Percentiles rank a stretch among this genome's conserved stretches.
phyloP scores from a whole-genome alignment of 2,329 filamentous ascomycete species.

The Diaporthe sp. region DNA sequence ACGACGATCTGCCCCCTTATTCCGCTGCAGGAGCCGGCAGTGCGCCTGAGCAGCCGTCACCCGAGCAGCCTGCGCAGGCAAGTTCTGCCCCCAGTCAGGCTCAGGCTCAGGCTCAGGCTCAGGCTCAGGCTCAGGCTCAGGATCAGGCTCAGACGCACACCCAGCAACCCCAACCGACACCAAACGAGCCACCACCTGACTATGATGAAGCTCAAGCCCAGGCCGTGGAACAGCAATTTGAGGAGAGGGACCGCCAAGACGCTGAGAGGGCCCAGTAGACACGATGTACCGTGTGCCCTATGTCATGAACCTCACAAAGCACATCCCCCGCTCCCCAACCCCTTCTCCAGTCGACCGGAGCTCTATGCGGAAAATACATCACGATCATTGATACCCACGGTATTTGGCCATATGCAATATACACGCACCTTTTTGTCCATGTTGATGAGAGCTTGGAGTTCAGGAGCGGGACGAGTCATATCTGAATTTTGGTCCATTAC shows the following conservation, averaged over 20 bases:
- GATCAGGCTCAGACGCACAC: constrained; percentile 14
- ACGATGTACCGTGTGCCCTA: not conserved
- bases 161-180: constrained; percentile 49
- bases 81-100: constrained; percentile 28
- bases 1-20: constrained; percentile 91
- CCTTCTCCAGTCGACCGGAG: not conserved
- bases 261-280: constrained; percentile 66
- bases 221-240: constrained; percentile 66
- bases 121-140: constrained; percentile 32
- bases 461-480: constrained; percentile 18
- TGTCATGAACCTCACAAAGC: not conserved
- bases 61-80: constrained; percentile 40
- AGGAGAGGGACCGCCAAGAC: constrained; percentile 80
- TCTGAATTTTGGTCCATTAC: not conserved
- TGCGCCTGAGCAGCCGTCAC: constrained; percentile 40
- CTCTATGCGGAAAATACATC: not conserved
- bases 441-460: constrained; percentile 27
- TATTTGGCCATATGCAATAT: not conserved
- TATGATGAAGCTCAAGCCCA: constrained; percentile 93
- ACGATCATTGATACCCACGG: constrained; percentile 26
- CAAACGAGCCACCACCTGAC: constrained; percentile 85
- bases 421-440: constrained; percentile 3
- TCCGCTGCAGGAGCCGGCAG: constrained; percentile 49
- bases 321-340: not conserved
- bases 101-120: constrained; percentile 28